Conservation (phyloP, 2,329 filamentous ascomycete genomes). For the Thielaviopsis ethacetica region DNA sequence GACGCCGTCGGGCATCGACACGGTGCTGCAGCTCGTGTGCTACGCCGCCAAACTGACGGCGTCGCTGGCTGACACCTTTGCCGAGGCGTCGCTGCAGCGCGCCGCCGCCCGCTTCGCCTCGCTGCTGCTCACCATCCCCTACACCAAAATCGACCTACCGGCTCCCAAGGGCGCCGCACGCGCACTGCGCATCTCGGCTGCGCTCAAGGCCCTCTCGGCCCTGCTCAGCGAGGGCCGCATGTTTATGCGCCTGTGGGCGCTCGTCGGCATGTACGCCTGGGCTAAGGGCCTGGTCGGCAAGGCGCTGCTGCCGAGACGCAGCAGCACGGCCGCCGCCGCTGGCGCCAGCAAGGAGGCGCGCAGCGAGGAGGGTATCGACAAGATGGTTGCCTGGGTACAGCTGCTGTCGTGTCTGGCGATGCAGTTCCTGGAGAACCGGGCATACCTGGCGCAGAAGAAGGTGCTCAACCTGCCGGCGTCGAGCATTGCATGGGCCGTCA, state of each 20-base stretch:
- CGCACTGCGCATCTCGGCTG: constrained; percentile 13
- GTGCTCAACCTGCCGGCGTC: constrained; percentile 43
- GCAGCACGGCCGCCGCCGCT: constrained; percentile 13
- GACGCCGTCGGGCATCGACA: constrained; percentile 53
- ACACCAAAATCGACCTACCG: constrained; percentile 24
- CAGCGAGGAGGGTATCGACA: constrained; percentile 23
- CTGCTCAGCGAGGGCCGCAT: constrained; percentile 56
- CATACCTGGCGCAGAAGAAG: constrained; percentile 59
- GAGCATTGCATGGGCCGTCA: constrained; percentile 42
- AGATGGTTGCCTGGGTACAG: constrained; percentile 46
- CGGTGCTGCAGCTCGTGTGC: constrained; percentile 49
- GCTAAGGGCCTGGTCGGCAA: constrained; percentile 32
- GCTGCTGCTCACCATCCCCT: constrained; percentile 34
- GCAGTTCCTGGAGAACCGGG: constrained; percentile 70
- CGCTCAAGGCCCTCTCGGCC: constrained; percentile 44
- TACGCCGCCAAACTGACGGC: constrained; percentile 46
- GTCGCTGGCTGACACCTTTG: constrained; percentile 33
- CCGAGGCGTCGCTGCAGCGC: constrained; percentile 39
- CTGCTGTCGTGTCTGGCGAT: constrained; percentile 51
- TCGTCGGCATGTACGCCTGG: constrained; percentile 59
- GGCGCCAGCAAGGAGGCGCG: constrained; percentile 13
- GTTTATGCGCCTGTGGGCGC: constrained; percentile 60
- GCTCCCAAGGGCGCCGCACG: constrained; percentile 17
- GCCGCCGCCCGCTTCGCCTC: constrained; percentile 35
- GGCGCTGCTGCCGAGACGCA: constrained; percentile 5